Base-by-base conservation (phyloP, 2,329 filamentous ascomycete species). In the Lachnellula arida region DNA sequence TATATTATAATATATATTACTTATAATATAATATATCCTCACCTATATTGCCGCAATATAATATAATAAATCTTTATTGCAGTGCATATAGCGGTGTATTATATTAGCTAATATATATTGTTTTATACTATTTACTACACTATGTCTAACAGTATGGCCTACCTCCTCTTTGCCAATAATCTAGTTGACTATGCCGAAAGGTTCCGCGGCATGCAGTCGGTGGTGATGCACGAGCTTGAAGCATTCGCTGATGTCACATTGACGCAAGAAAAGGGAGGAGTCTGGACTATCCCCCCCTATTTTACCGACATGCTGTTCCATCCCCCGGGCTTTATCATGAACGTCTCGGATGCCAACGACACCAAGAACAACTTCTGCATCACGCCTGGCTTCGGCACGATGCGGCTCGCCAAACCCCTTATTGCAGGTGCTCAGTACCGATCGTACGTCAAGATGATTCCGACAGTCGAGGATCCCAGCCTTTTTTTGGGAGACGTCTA, bases 111-210 rank as follows among this genome's bases (percentile, higher is more conserved):
- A n/a, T n/a, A n/a, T n/a, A n/a, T n/a, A n/a, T n/a, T n/a, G n/a
- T n/a, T n/a, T n/a, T n/a, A n/a, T n/a, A n/a, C n/a, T n/a, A n/a
- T n/a, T n/a, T n/a, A n/a, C n/a, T n/a, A n/a, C n/a, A n/a, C n/a
- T n/a, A n/a, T n/a, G n/a, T n/a, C n/a, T n/a, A n/a, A n/a, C n/a
- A 79, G 79, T 8, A 59, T 65, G 55, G 58, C 56, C 7, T 67
- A 67, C 51, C 49, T 37, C 3, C 47, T 64, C 6, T 59, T 65
- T 49, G 49, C 56, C 22, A 62, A 53, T 40, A 65, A 42, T 68
- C 46, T 66, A 12, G 65, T 58, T n/a, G 48, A 60, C 19, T 67
- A 60, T 51, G 40, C 47, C 15, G 32, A 54, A 4, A 56, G 60
- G 23, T 66, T 60, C 49, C 54, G 57, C 14, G 54, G 49, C 14